Conservation (phyloP, 2,329 filamentous ascomycete species). For the Fusarium pseudoanthophilum region DNA sequence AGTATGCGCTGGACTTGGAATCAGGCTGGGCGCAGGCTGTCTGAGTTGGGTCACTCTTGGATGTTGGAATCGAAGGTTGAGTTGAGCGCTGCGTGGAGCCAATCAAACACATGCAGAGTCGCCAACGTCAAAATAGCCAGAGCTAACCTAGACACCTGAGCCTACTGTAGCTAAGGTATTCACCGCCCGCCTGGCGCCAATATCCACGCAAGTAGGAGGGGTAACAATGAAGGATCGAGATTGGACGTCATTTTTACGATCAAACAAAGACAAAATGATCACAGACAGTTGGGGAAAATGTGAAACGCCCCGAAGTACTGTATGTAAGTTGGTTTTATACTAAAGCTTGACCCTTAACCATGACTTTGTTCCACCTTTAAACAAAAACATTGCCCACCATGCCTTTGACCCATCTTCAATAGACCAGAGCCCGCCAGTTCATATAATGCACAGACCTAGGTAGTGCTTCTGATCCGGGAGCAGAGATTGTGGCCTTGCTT, state of each 20-base stretch:
- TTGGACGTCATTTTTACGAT: conserved; percentile 16
- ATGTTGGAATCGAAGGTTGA: conserved; percentile 38
- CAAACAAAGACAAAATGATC: background rate
- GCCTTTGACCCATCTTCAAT: conserved; percentile 9
- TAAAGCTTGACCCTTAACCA: background rate
- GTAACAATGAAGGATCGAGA: conserved; percentile 22
- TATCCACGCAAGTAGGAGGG: conserved; percentile 35
- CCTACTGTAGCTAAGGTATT: conserved; percentile 19
- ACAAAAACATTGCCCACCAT: background rate
- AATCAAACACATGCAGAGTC: conserved; percentile 40
- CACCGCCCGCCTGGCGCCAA: conserved; percentile 39
- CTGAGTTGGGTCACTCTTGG: conserved; percentile 34
- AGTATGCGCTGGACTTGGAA: conserved; percentile 21
- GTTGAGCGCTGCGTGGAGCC: conserved; percentile 36
- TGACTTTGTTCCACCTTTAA: conserved; percentile 13
- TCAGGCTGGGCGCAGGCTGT: conserved; percentile 35
- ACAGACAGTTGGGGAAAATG: background rate
- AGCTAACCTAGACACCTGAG: conserved; percentile 33
- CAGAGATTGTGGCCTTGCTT: conserved; percentile 29
- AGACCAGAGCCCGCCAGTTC: background rate
- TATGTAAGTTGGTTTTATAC: background rate
- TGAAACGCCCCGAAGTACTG: background rate
- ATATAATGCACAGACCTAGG: background rate
- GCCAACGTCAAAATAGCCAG: conserved; percentile 36
- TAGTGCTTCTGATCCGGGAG: conserved; percentile 3